Evolutionary conservation across 2,329 filamentous ascomycete species (phyloP).

Genomic region (Pseudocercospora vitis): DNA sequence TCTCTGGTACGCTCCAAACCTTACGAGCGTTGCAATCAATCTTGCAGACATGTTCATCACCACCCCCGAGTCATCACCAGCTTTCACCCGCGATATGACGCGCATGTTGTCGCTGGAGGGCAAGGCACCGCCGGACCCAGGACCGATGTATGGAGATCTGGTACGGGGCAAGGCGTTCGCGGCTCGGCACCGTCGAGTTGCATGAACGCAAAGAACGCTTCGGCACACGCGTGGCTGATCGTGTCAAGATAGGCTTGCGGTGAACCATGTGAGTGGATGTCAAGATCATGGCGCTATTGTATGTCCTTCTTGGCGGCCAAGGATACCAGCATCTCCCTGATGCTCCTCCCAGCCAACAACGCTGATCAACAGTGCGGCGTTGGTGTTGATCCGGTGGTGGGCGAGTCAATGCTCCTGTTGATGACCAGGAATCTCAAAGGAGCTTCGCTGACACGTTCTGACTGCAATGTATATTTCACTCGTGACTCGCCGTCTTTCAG

Average conservation of each 20-base stretch:
- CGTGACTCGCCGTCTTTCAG: too few relatives aligned
- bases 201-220: background rate
- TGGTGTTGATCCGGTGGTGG: background rate
- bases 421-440: too few relatives aligned
- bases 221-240: background rate
- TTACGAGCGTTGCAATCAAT: background rate
- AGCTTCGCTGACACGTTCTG: too few relatives aligned
- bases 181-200: background rate
- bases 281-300: background rate
- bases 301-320: constrained; percentile 5
- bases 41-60: background rate
- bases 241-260: constrained; percentile 1
- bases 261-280: background rate
- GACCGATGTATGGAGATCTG: background rate
- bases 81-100: background rate
- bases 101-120: background rate
- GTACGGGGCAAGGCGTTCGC: background rate
- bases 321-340: constrained; percentile 3
- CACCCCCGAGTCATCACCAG: background rate
- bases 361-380: too few relatives aligned
- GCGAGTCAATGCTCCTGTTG: background rate
- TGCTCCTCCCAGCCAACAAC: background rate
- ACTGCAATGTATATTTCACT: too few relatives aligned
- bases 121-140: background rate
- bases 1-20: background rate